A percentile compares a stretch with the other conserved stretches of the same genome.
Evolutionary conservation across 352 stramenopile genomes (phyloP).

Genomic region (Bremia lactucae): DNA sequence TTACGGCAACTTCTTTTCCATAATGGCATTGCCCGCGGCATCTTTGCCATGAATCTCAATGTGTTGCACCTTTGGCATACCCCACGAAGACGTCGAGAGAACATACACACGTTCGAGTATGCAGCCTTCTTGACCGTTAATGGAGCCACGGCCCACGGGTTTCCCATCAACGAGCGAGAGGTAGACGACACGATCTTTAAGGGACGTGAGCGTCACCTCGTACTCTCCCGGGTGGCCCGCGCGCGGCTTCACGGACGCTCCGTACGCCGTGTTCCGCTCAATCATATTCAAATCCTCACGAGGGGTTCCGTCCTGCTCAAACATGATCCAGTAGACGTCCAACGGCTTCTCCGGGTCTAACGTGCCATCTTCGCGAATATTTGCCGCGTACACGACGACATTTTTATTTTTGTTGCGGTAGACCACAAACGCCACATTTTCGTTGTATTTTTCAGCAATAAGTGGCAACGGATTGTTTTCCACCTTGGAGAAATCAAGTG

Average conservation of each 20-base stretch:
- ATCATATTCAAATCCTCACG: slow-evolving; percentile 83
- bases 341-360: slow-evolving; percentile 59
- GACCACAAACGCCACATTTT: slow-evolving; percentile 72
- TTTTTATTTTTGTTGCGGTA: slow-evolving; percentile 90
- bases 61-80: slow-evolving; percentile 82
- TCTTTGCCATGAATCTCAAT: slow-evolving; percentile 83
- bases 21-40: slow-evolving; percentile 42
- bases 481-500: slow-evolving; percentile 80
- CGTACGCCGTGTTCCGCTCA: slow-evolving; percentile 79
- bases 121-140: slow-evolving; percentile 66
- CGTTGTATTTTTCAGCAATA: slow-evolving; percentile 63
- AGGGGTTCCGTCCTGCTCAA: slow-evolving; percentile 71
- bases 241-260: slow-evolving; percentile 56
- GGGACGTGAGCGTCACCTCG: slow-evolving; percentile 65
- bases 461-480: slow-evolving; percentile 77
- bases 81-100: slow-evolving; percentile 76
- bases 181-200: slow-evolving; percentile 75
- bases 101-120: slow-evolving; percentile 76
- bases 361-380: slow-evolving; percentile 52
- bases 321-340: slow-evolving; percentile 86
- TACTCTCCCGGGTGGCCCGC: slow-evolving; percentile 58
- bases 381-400: slow-evolving; percentile 69
- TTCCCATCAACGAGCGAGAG: slow-evolving; percentile 72
- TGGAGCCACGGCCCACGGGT: slow-evolving; percentile 48
- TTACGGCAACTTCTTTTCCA: slow-evolving; percentile 83